phyloP scores from a whole-genome alignment of 225 moss, liverwort and hornwort species.

The Marchantia polymorpha region DNA sequence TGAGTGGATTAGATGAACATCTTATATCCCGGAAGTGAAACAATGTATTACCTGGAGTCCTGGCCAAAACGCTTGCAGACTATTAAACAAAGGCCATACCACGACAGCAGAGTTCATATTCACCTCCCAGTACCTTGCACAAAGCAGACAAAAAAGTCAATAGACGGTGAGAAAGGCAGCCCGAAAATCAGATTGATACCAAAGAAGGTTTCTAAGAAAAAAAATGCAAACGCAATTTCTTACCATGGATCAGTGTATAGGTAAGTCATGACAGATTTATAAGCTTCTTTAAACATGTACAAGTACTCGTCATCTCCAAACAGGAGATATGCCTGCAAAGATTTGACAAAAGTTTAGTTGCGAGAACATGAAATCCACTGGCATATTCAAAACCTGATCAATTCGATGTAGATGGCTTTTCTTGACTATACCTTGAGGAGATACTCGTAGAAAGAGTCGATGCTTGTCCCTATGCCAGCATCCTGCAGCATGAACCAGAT shows the following conservation, averaged over 20 bases:
- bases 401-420: neutral
- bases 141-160: conserved; percentile 5
- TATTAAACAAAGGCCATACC: conserved; percentile 98
- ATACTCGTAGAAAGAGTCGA: conserved; percentile 99
- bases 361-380: neutral
- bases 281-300: conserved; percentile 85
- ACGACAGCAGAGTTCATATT: conserved; percentile 97
- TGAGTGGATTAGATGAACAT: neutral
- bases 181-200: neutral
- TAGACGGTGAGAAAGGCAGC: neutral
- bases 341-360: neutral
- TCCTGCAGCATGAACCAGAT: conserved; percentile 46
- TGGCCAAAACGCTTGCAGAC: conserved; percentile 98
- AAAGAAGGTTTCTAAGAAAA: neutral
- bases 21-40: neutral
- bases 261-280: conserved; percentile 87
- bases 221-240: neutral
- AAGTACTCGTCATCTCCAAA: conserved; percentile 91
- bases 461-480: conserved; percentile 99
- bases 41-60: conserved; percentile 68
- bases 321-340: conserved; percentile 70
- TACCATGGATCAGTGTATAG: conserved; percentile 84
- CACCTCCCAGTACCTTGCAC: conserved; percentile 82
- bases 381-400: neutral
- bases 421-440: conserved; percentile 63